Percentiles rank a stretch among this genome's conserved stretches.
These are phyloP conservation scores for Exserohilum turcica DNA, from an alignment of 2,329 filamentous ascomycete genomes.

Conservation along the genomic window DNA sequence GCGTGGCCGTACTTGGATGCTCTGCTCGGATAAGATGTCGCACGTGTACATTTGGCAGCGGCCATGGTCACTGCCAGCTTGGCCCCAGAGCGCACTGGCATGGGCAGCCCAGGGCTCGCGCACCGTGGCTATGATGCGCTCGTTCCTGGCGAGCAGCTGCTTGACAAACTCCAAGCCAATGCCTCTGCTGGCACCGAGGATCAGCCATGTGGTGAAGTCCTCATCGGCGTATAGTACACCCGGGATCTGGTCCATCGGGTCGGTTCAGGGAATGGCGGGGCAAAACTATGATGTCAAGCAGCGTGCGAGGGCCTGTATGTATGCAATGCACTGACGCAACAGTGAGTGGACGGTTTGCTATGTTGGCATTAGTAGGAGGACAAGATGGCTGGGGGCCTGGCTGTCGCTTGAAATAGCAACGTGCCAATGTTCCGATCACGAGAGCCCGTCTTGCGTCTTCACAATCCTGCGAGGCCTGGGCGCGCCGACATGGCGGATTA, in stretches of 20 bases:
- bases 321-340: constrained; percentile 4
- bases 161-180: constrained; percentile 60
- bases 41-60: constrained; percentile 56
- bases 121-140: constrained; percentile 59
- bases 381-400: constrained; percentile 1
- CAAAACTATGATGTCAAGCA: constrained; percentile 20
- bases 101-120: constrained; percentile 50
- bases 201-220: constrained; percentile 53
- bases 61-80: constrained; percentile 52
- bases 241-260: constrained; percentile 51
- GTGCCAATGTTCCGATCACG: constrained; percentile 14
- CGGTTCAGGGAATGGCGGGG: constrained; percentile 20
- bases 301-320: neutral
- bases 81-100: constrained; percentile 49
- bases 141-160: constrained; percentile 54
- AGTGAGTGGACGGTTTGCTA: neutral
- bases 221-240: constrained; percentile 50
- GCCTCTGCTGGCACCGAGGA: constrained; percentile 55
- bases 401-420: constrained; percentile 7
- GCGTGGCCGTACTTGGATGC: constrained; percentile 55
- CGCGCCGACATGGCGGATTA: constrained; percentile 11
- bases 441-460: constrained; percentile 9
- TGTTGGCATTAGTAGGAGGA: too few species aligned
- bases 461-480: constrained; percentile 5
- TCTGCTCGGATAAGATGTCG: constrained; percentile 59